Base-by-base conservation (phyloP, 225 moss, liverwort and hornwort genomes). In the Rhytidiadelphus loreus region DNA sequence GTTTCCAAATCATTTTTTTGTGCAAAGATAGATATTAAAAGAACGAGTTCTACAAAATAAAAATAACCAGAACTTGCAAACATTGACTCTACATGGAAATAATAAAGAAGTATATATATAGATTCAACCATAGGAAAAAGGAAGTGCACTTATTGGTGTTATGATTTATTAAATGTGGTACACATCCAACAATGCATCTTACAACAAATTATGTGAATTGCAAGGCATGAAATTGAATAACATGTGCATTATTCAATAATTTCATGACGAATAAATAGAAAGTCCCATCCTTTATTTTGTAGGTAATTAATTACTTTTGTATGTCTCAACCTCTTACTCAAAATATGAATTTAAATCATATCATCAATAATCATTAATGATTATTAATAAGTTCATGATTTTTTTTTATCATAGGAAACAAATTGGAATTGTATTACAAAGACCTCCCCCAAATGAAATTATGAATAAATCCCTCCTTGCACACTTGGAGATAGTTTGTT, bases 351-450 rank as follows among this genome's bases (percentile, higher is more conserved):
- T 23, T 12, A 12, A 68, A 12, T n/a, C 0, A 3, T 23, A n/a
- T 68, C n/a, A n/a, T n/a, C 0, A 0, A 10, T 48, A 48, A 2
- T 48, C 10, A 11, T n/a, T n/a, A 68, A n/a, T n/a, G 12, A n/a
- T n/a, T n/a, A 21, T 37, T 18, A 66, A 37, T 66, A 22, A 68
- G 12, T 68, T 68, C 6, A 68, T 68, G 68, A n/a, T 68, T 68
- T 22, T 66, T 66, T n/a, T n/a, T n/a, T 3, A 1, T 1, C 1
- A 0, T 22, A 0, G 21, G 0, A 12, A 12, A n/a, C 7, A 39
- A 39, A 23, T 39, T 39, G 4, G 24, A 24, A 39, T 39, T 69
- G 2, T 11, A 1, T 23, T 39, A 12, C n/a, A 69, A 22, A n/a
- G 23, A 69, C 23, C 7, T n/a, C 13, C 7, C 20, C 0, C n/a